Evolutionary conservation across 352 stramenopile species (phyloP).

Genomic region (Pythium sukuiense): DNA sequence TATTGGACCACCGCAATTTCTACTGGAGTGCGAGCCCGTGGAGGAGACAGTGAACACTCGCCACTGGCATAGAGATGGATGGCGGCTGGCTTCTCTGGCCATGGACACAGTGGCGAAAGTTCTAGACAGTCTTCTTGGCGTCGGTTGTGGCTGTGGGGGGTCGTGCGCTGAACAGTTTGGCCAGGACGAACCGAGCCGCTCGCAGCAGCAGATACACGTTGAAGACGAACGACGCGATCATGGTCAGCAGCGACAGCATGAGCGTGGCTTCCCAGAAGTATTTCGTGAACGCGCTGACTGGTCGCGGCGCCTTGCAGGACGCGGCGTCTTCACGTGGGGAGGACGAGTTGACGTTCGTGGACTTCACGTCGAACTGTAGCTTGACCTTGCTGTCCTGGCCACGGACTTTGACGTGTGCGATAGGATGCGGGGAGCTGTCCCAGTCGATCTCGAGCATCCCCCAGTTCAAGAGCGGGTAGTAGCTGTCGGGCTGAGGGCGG

Average conservation of each 20-base stretch:
- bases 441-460: constrained; percentile 92
- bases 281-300: not conserved
- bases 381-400: constrained; percentile 69
- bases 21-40: no score
- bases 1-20: not conserved
- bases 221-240: not conserved
- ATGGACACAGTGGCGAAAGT: not conserved
- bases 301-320: not conserved
- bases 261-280: constrained; percentile 3
- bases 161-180: not conserved
- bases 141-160: not conserved
- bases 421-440: constrained; percentile 42
- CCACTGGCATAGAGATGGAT: not conserved
- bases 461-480: constrained; percentile 92
- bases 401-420: constrained; percentile 61
- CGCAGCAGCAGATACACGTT: not conserved
- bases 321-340: not conserved
- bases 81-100: no score
- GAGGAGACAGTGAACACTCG: no score
- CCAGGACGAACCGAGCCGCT: not conserved
- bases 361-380: constrained; percentile 61
- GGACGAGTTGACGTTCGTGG: constrained; percentile 11
- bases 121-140: not conserved
- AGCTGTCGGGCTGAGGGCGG: constrained; percentile 54
- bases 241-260: not conserved